Evolutionary conservation across 192 early-diverging fungal species (phyloP).

Genomic region (Entomortierella lignicola): DNA sequence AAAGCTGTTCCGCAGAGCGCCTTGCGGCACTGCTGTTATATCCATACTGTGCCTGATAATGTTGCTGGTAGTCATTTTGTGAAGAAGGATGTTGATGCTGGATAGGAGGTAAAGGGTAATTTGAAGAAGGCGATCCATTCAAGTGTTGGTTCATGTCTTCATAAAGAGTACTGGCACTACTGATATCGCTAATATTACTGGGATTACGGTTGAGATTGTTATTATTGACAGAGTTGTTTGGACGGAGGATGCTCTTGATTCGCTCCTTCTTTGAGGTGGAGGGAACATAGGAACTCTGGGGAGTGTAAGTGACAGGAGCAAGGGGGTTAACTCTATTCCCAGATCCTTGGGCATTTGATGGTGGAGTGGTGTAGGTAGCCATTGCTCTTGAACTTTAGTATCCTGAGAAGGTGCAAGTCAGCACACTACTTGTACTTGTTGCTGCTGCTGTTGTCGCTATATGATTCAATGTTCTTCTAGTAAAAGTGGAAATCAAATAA

Average conservation of each 20-base stretch:
- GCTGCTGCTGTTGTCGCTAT: neutral
- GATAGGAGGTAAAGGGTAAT: conserved; percentile 14
- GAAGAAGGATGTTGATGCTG: conserved; percentile 29
- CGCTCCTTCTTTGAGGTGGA: conserved; percentile 11
- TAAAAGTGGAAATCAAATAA: neutral
- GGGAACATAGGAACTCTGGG: conserved; percentile 35
- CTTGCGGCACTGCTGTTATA: conserved; percentile 15
- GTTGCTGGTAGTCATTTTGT: conserved; percentile 13
- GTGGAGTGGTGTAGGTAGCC: conserved; percentile 37
- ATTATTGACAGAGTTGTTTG: neutral
- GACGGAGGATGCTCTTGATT: conserved; percentile 9
- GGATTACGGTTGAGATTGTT: no score
- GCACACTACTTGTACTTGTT: no score
- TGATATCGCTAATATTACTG: conserved; percentile 9
- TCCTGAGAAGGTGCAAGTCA: no score
- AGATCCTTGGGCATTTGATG: conserved; percentile 5
- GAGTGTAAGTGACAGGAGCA: conserved; percentile 37
- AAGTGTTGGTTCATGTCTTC: conserved; percentile 1
- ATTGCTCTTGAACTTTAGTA: conserved; percentile 2
- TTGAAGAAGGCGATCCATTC: conserved; percentile 21
- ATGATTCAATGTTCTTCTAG: no score
- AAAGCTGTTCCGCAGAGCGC: conserved; percentile 26
- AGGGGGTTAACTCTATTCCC: conserved; percentile 30
- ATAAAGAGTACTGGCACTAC: conserved; percentile 2
- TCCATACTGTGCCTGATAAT: conserved; percentile 23